These are phyloP conservation scores for Metarhizium robertsii DNA, from an alignment of 2,329 filamentous ascomycete species.

Conservation along the genomic window DNA sequence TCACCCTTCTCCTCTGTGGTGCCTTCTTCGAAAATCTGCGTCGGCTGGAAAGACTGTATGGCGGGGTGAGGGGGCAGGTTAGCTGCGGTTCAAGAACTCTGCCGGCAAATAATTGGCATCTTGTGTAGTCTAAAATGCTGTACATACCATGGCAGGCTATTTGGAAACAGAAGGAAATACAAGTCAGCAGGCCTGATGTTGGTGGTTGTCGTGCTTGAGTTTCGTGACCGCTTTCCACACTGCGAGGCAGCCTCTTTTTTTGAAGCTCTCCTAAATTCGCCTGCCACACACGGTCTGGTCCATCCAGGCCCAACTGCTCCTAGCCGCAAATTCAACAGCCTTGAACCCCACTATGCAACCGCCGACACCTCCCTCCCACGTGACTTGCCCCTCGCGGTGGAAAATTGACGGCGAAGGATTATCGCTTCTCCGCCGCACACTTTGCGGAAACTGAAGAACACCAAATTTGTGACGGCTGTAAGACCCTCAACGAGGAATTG, in stretches of 20 bases:
- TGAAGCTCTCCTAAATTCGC: slow-evolving; percentile 13
- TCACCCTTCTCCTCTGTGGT: slow-evolving; percentile 97
- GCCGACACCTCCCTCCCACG: slow-evolving; percentile 18
- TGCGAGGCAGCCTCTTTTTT: slow-evolving; percentile 13
- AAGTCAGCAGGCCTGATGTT: slow-evolving; percentile 3
- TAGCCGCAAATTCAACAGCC: background rate
- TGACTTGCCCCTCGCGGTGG: slow-evolving; percentile 30
- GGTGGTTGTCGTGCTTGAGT: slow-evolving; percentile 4
- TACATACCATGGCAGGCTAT: slow-evolving; percentile 2
- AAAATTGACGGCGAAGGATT: slow-evolving; percentile 22
- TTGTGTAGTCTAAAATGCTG: background rate
- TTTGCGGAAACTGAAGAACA: slow-evolving; percentile 26
- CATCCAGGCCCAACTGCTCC: background rate
- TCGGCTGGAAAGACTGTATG: slow-evolving; percentile 64
- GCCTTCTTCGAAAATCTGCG: slow-evolving; percentile 96
- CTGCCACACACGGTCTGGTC: too few relatives aligned
- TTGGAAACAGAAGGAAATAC: background rate
- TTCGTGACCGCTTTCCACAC: slow-evolving; percentile 10
- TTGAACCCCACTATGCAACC: slow-evolving; percentile 1
- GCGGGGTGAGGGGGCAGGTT: background rate
- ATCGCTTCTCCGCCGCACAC: slow-evolving; percentile 33
- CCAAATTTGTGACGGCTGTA: slow-evolving; percentile 27
- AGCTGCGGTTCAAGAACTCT: background rate
- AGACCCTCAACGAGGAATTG: background rate
- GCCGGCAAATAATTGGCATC: background rate